Evolutionary conservation across 176 grass and related monocot genomes (phyloP), one percentile per base, ranked within the genome.

Genomic region (Bonia amplexicaulis): DNA sequence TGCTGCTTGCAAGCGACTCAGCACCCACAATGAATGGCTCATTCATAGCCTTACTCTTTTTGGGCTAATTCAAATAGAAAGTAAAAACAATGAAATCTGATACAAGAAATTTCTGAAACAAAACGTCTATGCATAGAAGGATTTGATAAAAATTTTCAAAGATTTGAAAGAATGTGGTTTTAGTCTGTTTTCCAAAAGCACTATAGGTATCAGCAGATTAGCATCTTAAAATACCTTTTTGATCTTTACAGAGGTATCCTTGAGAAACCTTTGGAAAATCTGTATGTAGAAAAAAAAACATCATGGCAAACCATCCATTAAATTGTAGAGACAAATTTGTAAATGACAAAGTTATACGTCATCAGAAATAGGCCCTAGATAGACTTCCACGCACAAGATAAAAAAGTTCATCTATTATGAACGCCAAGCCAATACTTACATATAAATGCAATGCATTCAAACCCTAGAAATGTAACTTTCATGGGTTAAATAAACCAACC

Each of bases 51-150:
- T 13, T 25, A 53, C 2, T 40, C 52, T 70, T 89, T 64, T 39
- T 74, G 12, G 75, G 75, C 86, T 90, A 44, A 42, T 76, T 81
- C 40, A 82, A 83, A 72, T 39, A 63, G 63, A 12, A 65, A 78
- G 42, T 83, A 55, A 51, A 22, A 59, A 80, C 22, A 79, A 4
- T 54, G 52, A 26, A 58, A 37, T 42, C 23, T 42, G 9, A 0
- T 26, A 78, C 25, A 2, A 19, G 0, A 63, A 46, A 64, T 12
- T 46, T 63, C 4, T 64, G 23, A 64, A 51, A 47, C 5, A 78
- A 8, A 53, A 27, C 44, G 17, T 19, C n/a, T 31, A 79, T 20
- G 11, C 23, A 31, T 47, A 57, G 9, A 39, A 55, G 52, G 15
- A 27, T 54, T 67, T 45, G 4, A 58, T 29, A 16, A 44, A 68